These are phyloP conservation scores for Lactifluus piperatus DNA, from an alignment of 768 basidiomycete species.

Conservation along the genomic window DNA sequence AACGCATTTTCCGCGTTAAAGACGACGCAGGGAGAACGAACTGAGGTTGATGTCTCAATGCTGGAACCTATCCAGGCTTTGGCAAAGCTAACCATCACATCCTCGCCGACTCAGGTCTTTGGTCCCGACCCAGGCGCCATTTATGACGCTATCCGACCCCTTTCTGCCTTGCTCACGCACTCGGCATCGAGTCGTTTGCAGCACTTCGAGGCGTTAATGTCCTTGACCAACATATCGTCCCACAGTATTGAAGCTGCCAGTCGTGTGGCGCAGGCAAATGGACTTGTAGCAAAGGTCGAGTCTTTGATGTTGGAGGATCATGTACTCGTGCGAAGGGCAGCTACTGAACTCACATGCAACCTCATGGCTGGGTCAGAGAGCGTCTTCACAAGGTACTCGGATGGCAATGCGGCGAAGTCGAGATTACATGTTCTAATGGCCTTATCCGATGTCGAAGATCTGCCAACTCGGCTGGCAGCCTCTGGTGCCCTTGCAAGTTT, in stretches of 20 bases:
- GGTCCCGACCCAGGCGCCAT: constrained; percentile 72
- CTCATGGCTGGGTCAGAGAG: constrained; percentile 69
- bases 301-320: constrained; percentile 77
- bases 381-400: constrained; percentile 65
- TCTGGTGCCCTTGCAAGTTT: constrained; percentile 84
- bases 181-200: constrained; percentile 65
- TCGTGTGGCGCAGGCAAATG: constrained; percentile 54
- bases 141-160: constrained; percentile 76
- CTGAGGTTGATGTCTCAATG: constrained; percentile 34
- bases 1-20: constrained; percentile 32
- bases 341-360: constrained; percentile 90
- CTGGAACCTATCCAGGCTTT: constrained; percentile 77
- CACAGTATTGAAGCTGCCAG: constrained; percentile 55
- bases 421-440: constrained; percentile 79
- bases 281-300: constrained; percentile 58
- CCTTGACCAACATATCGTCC: constrained; percentile 89
- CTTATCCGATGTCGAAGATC: constrained; percentile 78
- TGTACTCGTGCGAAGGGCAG: constrained; percentile 71
- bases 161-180: constrained; percentile 65
- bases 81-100: constrained; percentile 88
- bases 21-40: constrained; percentile 20
- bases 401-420: constrained; percentile 38
- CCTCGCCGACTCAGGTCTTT: constrained; percentile 85
- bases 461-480: constrained; percentile 80
- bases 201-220: constrained; percentile 91